phyloP scores from a whole-genome alignment of 805 yeast species.

The Wickerhamomyces bovis region DNA sequence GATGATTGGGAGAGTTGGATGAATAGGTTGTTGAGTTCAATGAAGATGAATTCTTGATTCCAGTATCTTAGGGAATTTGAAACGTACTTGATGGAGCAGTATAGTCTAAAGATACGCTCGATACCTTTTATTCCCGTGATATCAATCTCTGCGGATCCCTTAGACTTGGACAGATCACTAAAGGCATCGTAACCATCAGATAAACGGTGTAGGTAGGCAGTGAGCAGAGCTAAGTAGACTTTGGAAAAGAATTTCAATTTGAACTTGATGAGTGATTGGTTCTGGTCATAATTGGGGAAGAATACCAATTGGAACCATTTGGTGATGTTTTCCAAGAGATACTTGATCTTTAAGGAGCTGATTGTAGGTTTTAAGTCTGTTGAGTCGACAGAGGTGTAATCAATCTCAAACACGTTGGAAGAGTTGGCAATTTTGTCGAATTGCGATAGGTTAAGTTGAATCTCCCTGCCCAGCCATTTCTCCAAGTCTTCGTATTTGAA shows the following conservation, averaged over 20 bases:
- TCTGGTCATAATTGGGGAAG: conserved; percentile 23
- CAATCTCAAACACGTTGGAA: conserved; percentile 39
- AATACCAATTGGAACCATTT: conserved; percentile 23
- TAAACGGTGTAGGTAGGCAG: conserved; percentile 30
- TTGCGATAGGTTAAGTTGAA: conserved; percentile 37
- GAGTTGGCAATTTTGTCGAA: conserved; percentile 37
- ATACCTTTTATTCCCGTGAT: conserved; percentile 22
- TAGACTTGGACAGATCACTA: conserved; percentile 13
- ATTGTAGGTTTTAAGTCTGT: conserved; percentile 31
- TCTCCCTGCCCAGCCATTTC: conserved; percentile 44
- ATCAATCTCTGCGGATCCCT: conserved; percentile 11
- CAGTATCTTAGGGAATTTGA: conserved; percentile 17
- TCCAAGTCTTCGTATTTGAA: conserved; percentile 27
- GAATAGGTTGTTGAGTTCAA: conserved; percentile 20
- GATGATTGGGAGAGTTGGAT: conserved; percentile 14
- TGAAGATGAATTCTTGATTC: conserved; percentile 23
- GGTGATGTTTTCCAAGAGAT: conserved; percentile 39
- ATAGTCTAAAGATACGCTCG: conserved; percentile 23
- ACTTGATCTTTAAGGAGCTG: conserved; percentile 38
- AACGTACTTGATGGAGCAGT: conserved; percentile 20
- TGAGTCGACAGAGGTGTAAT: conserved; percentile 32
- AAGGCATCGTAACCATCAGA: conserved; percentile 26
- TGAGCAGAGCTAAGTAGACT: conserved; percentile 36
- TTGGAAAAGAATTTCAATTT: conserved; percentile 42
- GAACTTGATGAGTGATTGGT: conserved; percentile 35